Base-by-base conservation (phyloP, 208 protist genomes). In the Wallacemonas sp. region DNA sequence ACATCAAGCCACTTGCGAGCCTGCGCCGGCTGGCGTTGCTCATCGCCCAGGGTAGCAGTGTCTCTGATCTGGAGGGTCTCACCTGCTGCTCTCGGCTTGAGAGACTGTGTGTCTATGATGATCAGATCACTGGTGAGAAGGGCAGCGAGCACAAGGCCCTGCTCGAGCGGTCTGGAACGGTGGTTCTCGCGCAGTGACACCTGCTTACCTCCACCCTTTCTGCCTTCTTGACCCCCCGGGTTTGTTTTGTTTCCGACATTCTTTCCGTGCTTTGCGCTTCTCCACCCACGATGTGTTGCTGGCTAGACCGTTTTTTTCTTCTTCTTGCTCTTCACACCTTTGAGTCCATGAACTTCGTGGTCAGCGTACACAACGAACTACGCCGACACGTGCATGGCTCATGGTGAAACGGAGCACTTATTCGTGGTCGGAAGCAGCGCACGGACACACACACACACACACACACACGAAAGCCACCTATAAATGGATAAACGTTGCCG, bases 111-210 rank as follows among this genome's bases (percentile, higher is more conserved):
- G 29, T 57, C 13, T 57, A 30, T n/a, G 50, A 57, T 27, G 19
- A 39, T 38, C 50, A 57, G 32, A 4, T 57, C 50, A n/a, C 15
- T 33, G 32, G 50, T 19, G 50, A 39, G n/a, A 57, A 57, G 50
- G 50, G 30, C 17, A 30, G 50, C 0, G 50, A 57, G n/a, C 15
- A 33, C 50, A 57, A 57, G 50, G 50, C 50, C 5, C 30, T 39
- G 15, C 50, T 57, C 24, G 50, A 57, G 19, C 50, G 30, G 30
- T 21, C n/a, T 19, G 50, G 50, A 13, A 39, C 30, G 30, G 38
- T 32, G n/a, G 50, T 57, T 19, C 50, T 57, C n/a, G 50, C 38
- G 26, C 50, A 27, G 12, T 57, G 38, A 38, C 4, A 41, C 30
- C 30, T 13, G 15, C 9, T 6, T 46, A 19, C 19, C 41, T 6